These are phyloP conservation scores for Fremontodendron californicum DNA, from an alignment of 345 rosid species.

Conservation along the genomic window DNA sequence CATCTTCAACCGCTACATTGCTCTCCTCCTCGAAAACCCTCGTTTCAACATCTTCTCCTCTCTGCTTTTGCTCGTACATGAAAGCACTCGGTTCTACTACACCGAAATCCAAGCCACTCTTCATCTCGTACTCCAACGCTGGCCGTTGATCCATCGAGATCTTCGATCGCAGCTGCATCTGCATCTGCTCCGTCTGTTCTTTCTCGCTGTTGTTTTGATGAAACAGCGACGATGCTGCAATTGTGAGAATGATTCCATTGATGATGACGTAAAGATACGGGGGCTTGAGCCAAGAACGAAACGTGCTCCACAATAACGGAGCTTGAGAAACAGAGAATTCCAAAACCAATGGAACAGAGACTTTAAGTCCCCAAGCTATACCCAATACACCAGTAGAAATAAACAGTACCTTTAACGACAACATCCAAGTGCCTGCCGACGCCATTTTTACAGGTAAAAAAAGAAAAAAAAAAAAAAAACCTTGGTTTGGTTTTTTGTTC, in stretches of 20 bases:
- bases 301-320: slow-evolving; percentile 9
- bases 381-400: not conserved
- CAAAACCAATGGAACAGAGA: slow-evolving; percentile 13
- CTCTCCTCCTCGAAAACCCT: not conserved
- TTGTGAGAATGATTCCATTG: slow-evolving; percentile 12
- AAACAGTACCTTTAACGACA: slow-evolving; percentile 3
- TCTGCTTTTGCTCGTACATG: not conserved
- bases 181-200: not conserved
- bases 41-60: not conserved
- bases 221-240: slow-evolving; percentile 5
- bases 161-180: not conserved
- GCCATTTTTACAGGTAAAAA: slow-evolving; percentile 7
- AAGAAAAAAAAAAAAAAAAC: not conserved
- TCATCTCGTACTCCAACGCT: not conserved
- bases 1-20: slow-evolving; percentile 9
- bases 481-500: not conserved
- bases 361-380: slow-evolving; percentile 2
- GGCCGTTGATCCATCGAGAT: not conserved
- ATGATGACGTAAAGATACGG: slow-evolving; percentile 13
- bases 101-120: not conserved
- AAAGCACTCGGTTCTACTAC: not conserved
- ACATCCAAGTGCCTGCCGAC: not conserved
- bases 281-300: slow-evolving; percentile 11
- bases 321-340: slow-evolving; percentile 8
- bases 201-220: not conserved